Conservation (phyloP, 2,329 filamentous ascomycete genomes). For the Verticillium klebahnii region DNA sequence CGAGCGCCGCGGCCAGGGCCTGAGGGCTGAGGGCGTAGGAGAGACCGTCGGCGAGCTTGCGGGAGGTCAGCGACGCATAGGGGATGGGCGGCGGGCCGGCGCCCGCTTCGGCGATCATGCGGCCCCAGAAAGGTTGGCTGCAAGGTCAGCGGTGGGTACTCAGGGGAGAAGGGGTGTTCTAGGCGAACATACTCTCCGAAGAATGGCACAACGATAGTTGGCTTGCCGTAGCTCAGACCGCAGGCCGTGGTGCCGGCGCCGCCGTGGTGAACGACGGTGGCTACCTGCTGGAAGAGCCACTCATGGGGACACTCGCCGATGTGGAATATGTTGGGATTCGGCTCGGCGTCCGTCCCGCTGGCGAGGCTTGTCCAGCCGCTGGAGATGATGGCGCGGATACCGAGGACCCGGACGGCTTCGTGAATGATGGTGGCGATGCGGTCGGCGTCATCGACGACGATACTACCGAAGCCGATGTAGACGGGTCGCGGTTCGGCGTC, state of each 20-base stretch:
- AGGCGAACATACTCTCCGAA: constrained; percentile 9
- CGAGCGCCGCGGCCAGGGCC: constrained; percentile 3
- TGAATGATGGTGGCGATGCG: constrained; percentile 8
- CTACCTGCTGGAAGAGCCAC: constrained; percentile 11
- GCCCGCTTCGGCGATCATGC: constrained; percentile 10
- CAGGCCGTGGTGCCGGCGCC: constrained; percentile 10
- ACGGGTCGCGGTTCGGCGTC: constrained; percentile 44
- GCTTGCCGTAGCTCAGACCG: constrained; percentile 7
- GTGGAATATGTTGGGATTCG: constrained; percentile 6
- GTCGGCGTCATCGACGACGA: constrained; percentile 3
- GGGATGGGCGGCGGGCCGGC: constrained; percentile 10
- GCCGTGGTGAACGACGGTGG: constrained; percentile 10
- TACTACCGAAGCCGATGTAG: constrained; percentile 9
- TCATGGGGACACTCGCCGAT: constrained; percentile 11
- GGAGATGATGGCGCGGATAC: constrained; percentile 10
- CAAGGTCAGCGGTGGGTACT: background rate
- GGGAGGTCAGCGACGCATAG: constrained; percentile 8
- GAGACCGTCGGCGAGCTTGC: constrained; percentile 7
- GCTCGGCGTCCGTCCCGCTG: constrained; percentile 5
- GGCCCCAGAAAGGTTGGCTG: constrained; percentile 12
- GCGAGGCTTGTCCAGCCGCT: constrained; percentile 9
- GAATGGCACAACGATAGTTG: constrained; percentile 9
- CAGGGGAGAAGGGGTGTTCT: too few relatives aligned
- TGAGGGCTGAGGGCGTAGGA: constrained; percentile 4
- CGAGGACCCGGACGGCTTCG: constrained; percentile 5